Percentiles rank a stretch among this genome's conserved stretches.
Conservation (phyloP, 805 yeast species). For the Cyberlindnera euphorbiae region DNA sequence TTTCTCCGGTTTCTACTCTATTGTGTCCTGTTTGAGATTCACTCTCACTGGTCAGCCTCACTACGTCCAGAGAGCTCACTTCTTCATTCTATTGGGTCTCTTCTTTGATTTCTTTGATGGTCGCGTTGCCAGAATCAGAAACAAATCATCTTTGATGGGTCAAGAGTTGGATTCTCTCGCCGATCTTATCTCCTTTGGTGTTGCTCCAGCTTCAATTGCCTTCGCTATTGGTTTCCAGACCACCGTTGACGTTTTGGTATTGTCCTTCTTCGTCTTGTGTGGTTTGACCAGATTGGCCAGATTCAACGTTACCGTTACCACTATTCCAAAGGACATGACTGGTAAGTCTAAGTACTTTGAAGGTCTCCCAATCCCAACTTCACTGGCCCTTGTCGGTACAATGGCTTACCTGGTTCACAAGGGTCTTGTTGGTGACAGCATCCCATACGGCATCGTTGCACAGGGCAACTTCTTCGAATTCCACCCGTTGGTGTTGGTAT, state of each 20-base stretch:
- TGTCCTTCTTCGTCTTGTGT: conserved; percentile 84
- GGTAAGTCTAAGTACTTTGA: conserved; percentile 93
- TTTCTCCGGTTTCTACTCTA: conserved; percentile 87
- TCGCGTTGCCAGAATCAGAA: conserved; percentile 90
- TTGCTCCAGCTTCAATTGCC: conserved; percentile 91
- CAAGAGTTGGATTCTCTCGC: conserved; percentile 97
- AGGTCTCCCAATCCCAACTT: conserved; percentile 94
- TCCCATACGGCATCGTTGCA: conserved; percentile 66
- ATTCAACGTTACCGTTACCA: conserved; percentile 90
- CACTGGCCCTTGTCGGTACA: conserved; percentile 63
- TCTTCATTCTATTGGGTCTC: conserved; percentile 83
- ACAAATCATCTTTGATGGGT: conserved; percentile 90
- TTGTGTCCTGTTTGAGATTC: conserved; percentile 79
- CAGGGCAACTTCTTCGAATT: conserved; percentile 58
- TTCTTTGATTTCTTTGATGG: conserved; percentile 97
- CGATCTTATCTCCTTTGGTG: conserved; percentile 90
- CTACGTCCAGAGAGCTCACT: conserved; percentile 83
- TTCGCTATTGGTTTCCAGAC: conserved; percentile 87
- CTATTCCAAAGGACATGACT: conserved; percentile 80
- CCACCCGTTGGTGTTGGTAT: conserved; percentile 64
- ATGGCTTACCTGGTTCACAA: conserved; percentile 67
- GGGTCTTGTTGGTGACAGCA: conserved; percentile 39
- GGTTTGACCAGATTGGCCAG: conserved; percentile 93
- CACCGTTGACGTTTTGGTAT: conserved; percentile 69
- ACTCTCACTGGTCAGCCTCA: conserved; percentile 64